Evolutionary conservation across 2,329 filamentous ascomycete species (phyloP), one percentile per base, ranked within the genome.

Genomic region (Magnaporthiopsis incrustans): DNA sequence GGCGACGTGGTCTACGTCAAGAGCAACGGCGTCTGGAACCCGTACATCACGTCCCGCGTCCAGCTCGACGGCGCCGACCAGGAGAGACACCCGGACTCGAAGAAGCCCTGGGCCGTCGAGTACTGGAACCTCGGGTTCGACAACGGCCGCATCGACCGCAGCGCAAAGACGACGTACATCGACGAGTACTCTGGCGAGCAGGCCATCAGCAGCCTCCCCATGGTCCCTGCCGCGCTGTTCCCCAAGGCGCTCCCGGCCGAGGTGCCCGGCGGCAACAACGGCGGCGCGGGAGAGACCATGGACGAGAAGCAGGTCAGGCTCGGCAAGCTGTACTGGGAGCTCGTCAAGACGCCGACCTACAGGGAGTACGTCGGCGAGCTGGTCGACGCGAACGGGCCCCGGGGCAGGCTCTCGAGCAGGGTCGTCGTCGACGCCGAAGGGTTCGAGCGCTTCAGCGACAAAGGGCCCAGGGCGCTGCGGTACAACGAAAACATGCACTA

Each of bases 321-420:
- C 14, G 80, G 80, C 11, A 77, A 73, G 68, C 60, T 74, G n/a
- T 79, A 77, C 70, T 82, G 80, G 80, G 77, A 80, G 22, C 74
- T 82, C 8, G 71, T 77, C 30, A 77, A 81, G 67, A 72, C 73
- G 12, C 79, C 79, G 0, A 75, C 72, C 0, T 81, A 81, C 65
- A 81, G 78, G 74, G 74, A 79, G 8, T 80, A 82, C 25, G 75
- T 80, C 14, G 79, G 79, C 4, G 70, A 70, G 25, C 70, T 81
- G 6, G 75, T 76, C 32, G 73, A 73, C 60, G 66, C 66, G 10
- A 69, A 64, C 5, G 73, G 58, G 4, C 26, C 32, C 32, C n/a
- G 22, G 58, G 58, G 58, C 32, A 27, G 14, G 18, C 12, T 77
- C 73, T 71, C 69, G 63, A 75, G 78, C 26, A 74, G 77, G 15